Evolutionary conservation across 805 yeast genomes (phyloP).

Genomic region (Monosporozyma yasuniensis): DNA sequence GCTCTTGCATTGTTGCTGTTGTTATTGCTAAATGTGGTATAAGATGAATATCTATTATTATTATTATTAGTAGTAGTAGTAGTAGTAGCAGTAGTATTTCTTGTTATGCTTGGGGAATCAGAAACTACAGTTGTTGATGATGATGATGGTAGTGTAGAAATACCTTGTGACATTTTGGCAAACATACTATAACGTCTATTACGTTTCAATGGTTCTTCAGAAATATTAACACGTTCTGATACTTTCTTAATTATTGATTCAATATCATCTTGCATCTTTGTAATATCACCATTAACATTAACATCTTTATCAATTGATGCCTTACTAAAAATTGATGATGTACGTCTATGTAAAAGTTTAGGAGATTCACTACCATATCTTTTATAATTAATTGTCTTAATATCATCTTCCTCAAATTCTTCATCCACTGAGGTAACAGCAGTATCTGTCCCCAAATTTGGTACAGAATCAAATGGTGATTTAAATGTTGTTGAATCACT

Average conservation of each 20-base stretch:
- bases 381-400: neutral
- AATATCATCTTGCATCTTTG: slow-evolving; percentile 23
- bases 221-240: slow-evolving; percentile 11
- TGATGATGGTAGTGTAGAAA: too few species aligned
- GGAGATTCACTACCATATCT: slow-evolving; percentile 13
- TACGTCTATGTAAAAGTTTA: slow-evolving; percentile 16
- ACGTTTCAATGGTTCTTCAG: neutral
- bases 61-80: too few species aligned
- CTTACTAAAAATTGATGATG: slow-evolving; percentile 22
- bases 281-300: slow-evolving; percentile 31
- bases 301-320: slow-evolving; percentile 30
- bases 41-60: neutral
- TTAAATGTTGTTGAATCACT: slow-evolving; percentile 1
- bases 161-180: neutral
- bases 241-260: slow-evolving; percentile 14
- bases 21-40: neutral
- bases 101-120: too few species aligned
- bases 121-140: too few species aligned
- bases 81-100: too few species aligned
- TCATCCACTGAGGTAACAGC: slow-evolving; percentile 4
- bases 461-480: slow-evolving; percentile 15
- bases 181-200: slow-evolving; percentile 2
- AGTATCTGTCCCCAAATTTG: slow-evolving; percentile 11
- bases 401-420: neutral
- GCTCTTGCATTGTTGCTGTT: neutral